Base-by-base conservation (phyloP, 495 filamentous ascomycete genomes). In the Alectoria sarmentosa region DNA sequence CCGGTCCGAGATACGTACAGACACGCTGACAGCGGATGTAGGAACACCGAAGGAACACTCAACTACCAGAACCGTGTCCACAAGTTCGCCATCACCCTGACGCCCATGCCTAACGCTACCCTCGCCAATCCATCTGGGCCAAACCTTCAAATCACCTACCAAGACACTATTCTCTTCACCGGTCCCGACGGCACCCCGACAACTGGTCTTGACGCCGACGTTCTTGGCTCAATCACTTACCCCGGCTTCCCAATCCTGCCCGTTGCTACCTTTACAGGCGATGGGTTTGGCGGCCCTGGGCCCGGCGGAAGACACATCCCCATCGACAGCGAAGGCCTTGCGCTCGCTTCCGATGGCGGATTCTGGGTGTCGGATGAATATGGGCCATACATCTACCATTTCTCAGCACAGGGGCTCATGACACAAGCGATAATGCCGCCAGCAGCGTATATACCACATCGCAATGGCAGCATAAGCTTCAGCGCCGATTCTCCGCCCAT, bases 311-410 rank as follows among this genome's bases (percentile, higher is more conserved):
- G 79, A 55, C 76, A 86, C 21, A 78, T 91, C 55, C 72, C 84
- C 2, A 60, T 91, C 3, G 90, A 94, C 72, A 69, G 82, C 10
- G 90, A 92, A 72, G 90, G 88, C 30, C 74, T 92, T 6, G 84
- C 83, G n/a, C 79, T 92, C 21, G 81, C 78, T 52, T 62, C 72
- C 0, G 84, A 91, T 62, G 84, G 82, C 62, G 76, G 78, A 3
- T 92, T 91, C 78, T 92, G 87, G 87, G 76, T 92, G 39, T 85
- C 80, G 42, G 90, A 92, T 71, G 89, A 94, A 71, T 92, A 92
- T 71, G 90, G 89, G 6, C 88, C 87, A 0, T 92, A 86, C 66
- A 76, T 90, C 30, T 91, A 86, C 77, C 79, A 86, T 14, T 92
- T 91, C 77, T 75, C 78, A 65, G 56, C 66, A 13, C 68, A 69